A percentile compares a stretch with the other conserved stretches of the same genome.
phyloP scores from a whole-genome alignment of 2,329 filamentous ascomycete species.

The Colletotrichum sp. region DNA sequence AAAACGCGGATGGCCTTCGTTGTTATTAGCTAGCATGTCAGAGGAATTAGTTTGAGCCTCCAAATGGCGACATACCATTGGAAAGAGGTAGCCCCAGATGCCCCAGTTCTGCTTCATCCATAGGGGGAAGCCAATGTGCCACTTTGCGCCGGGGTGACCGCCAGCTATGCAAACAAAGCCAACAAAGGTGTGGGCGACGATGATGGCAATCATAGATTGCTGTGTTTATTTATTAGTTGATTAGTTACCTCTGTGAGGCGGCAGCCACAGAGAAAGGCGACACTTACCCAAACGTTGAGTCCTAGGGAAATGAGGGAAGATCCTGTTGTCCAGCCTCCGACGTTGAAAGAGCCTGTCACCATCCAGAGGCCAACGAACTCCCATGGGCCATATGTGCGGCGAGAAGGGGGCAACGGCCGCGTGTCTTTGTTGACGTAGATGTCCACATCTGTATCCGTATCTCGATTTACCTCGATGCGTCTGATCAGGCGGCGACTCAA shows the following conservation, averaged over 20 bases:
- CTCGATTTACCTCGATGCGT: slow-evolving; percentile 24
- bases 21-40: neutral
- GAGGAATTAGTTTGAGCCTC: neutral
- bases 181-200: slow-evolving; percentile 22
- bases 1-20: slow-evolving; percentile 12
- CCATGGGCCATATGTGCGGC: slow-evolving; percentile 32
- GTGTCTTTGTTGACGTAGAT: slow-evolving; percentile 31
- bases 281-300: slow-evolving; percentile 23
- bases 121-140: slow-evolving; percentile 28
- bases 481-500: slow-evolving; percentile 1
- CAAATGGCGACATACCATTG: neutral
- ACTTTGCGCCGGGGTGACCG: slow-evolving; percentile 27
- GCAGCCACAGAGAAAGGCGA: neutral
- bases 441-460: slow-evolving; percentile 23
- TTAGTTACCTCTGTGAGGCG: neutral
- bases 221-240: neutral
- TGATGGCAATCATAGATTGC: slow-evolving; percentile 24
- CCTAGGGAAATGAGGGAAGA: slow-evolving; percentile 26
- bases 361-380: slow-evolving; percentile 33
- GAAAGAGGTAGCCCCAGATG: slow-evolving; percentile 26
- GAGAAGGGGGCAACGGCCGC: slow-evolving; percentile 29
- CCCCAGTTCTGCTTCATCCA: slow-evolving; percentile 28
- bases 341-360: slow-evolving; percentile 33
- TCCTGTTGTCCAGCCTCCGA: slow-evolving; percentile 31
- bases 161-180: slow-evolving; percentile 24